Conservation (phyloP, 75 land plant genomes). For the Cupressus sempervirens region DNA sequence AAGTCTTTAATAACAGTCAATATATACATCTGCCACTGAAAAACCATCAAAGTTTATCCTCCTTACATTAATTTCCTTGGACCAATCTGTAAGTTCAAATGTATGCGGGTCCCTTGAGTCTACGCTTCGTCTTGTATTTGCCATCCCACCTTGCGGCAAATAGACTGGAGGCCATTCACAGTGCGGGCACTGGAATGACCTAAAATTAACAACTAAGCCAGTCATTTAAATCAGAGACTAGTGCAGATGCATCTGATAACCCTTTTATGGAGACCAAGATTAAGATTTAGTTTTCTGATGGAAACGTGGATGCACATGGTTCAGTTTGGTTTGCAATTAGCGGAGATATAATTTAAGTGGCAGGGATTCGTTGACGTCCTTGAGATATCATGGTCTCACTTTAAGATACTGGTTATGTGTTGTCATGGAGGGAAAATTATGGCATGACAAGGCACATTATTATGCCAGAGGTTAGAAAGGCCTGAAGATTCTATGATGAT, state of each 20-base stretch:
- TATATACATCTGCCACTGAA: neutral
- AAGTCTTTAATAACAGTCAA: neutral
- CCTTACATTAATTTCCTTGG: neutral
- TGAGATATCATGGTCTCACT: neutral
- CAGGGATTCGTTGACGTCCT: neutral
- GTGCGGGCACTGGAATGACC: neutral
- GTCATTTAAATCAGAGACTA: neutral
- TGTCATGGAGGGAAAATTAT: neutral
- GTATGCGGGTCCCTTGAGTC: neutral
- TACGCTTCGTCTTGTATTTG: neutral
- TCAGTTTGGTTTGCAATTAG: neutral
- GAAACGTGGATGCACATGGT: neutral
- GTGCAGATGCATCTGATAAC: neutral
- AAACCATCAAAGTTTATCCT: neutral
- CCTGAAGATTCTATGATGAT: neutral
- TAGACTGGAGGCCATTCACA: neutral
- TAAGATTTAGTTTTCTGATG: neutral
- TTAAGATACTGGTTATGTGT: neutral
- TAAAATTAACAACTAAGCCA: neutral
- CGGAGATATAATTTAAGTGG: neutral
- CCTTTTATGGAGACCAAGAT: neutral
- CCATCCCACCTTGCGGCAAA: neutral
- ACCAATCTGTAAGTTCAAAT: neutral
- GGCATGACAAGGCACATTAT: neutral
- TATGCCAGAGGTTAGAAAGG: neutral